A percentile compares a stretch with the other conserved stretches of the same genome.
Conservation (phyloP, 495 filamentous ascomycete species). For the Annulohypoxylon nitens region DNA sequence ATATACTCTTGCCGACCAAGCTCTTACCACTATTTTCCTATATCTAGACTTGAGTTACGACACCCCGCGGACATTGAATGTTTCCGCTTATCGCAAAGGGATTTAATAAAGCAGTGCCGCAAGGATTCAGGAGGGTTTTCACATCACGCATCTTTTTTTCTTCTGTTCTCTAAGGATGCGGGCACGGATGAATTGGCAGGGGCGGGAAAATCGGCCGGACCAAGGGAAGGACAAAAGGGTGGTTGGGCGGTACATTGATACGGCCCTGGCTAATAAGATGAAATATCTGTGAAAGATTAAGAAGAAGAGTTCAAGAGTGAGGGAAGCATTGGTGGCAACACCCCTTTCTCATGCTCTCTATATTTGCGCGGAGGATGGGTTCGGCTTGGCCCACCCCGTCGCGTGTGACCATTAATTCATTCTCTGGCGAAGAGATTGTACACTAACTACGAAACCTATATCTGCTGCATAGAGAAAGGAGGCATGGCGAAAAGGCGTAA, state of each 20-base stretch:
- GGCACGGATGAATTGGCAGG: constrained; percentile 42
- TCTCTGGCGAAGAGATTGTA: constrained; percentile 28
- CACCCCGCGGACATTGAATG: neutral
- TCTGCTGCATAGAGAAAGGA: constrained; percentile 22
- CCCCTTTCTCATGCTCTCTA: constrained; percentile 7
- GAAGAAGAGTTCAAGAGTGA: neutral
- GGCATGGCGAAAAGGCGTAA: constrained; percentile 30
- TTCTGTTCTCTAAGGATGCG: constrained; percentile 13
- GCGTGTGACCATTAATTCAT: constrained; percentile 25
- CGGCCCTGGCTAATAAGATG: constrained; percentile 41
- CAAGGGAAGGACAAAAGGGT: constrained; percentile 43
- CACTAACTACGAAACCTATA: constrained; percentile 16
- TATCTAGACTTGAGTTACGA: constrained; percentile 2
- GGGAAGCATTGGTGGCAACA: constrained; percentile 12
- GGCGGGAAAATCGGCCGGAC: constrained; percentile 43
- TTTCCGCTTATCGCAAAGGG: constrained; percentile 14
- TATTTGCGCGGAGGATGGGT: constrained; percentile 22
- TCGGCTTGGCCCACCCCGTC: constrained; percentile 23
- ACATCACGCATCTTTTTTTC: constrained; percentile 24
- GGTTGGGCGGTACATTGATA: constrained; percentile 34
- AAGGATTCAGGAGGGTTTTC: constrained; percentile 38
- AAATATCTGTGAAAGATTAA: constrained; percentile 8
- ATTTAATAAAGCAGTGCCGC: constrained; percentile 41
- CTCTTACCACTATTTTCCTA: constrained; percentile 12
- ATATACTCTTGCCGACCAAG: neutral